phyloP scores from a whole-genome alignment of 768 basidiomycete species.

The Macrocybe gigantea region DNA sequence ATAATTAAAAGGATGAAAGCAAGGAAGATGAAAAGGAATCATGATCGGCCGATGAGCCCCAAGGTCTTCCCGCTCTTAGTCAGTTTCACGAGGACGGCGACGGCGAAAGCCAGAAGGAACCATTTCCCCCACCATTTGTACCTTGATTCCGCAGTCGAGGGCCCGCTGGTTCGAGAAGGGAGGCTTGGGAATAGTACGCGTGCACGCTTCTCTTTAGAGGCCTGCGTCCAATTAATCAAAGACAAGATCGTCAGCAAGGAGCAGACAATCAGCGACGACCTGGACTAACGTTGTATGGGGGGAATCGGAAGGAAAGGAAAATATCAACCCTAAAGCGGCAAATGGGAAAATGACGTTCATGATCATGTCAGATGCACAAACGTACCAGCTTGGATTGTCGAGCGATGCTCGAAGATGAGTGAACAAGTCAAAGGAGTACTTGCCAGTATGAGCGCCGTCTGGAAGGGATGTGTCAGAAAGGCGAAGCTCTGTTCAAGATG shows the following conservation, averaged over 20 bases:
- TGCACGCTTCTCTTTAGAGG: conserved; percentile 24
- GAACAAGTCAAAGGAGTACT: conserved; percentile 72
- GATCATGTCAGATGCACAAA: not conserved
- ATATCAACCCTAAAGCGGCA: conserved; percentile 37
- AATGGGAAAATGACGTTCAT: conserved; percentile 13
- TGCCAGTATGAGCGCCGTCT: conserved; percentile 71
- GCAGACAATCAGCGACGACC: not conserved
- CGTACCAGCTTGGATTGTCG: conserved; percentile 56
- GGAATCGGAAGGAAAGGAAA: conserved; percentile 47
- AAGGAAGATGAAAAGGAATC: too few relatives aligned
- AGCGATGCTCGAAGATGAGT: conserved; percentile 63
- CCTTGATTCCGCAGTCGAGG: conserved; percentile 20
- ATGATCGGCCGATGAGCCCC: not conserved
- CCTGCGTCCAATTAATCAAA: conserved; percentile 11
- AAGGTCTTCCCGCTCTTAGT: conserved; percentile 29
- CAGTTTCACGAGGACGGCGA: conserved; percentile 38
- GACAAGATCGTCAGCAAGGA: not conserved
- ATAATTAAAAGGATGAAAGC: too few relatives aligned
- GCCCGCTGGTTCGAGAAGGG: conserved; percentile 39
- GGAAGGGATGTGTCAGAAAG: not conserved
- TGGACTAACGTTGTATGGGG: conserved; percentile 46
- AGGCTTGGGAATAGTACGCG: conserved; percentile 23
- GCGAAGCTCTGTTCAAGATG: not conserved
- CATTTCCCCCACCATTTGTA: conserved; percentile 37
- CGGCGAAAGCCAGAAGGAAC: conserved; percentile 40